Evolutionary conservation across 2,329 filamentous ascomycete genomes (phyloP), one percentile per base, ranked within the genome.

Genomic region (Exophiala spinifera): DNA sequence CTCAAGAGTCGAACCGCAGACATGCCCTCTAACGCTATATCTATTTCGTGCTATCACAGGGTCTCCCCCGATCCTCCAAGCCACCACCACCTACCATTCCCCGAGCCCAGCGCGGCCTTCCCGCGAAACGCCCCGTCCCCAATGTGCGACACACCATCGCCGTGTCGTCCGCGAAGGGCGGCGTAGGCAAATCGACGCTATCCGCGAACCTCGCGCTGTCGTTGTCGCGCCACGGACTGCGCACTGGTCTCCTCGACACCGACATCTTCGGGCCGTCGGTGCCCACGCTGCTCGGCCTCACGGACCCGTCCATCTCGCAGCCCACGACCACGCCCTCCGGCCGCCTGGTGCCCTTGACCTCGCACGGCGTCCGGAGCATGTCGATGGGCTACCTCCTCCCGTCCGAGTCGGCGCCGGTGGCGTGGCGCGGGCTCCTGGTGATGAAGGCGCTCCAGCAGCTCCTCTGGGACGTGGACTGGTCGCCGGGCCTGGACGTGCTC

Each of bases 181-280:
- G 94, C n/a, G 94, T 99, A 0, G 94, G 94, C 1, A 99, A 99
- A 70, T 96, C 90, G 63, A 99, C 94, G 6, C 85, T 97, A 42
- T 86, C 92, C 55, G 87, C 78, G 28, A 99, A 99, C 65, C 78
- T 99, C 20, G 89, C 94, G 0, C 79, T 99, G 0, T 84, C 91
- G 4, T 89, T 96, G 67, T 91, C 92, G 2, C 84, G 88, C 39
- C 83, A 84, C 53, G 92, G 92, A 14, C 83, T 91, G 60, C 83
- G 89, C 51, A 83, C 88, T 2, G 94, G 94, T 2, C 91, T 99
- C 56, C 79, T 99, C 15, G 94, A 99, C 69, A 91, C 91, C 0
- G 94, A 99, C 69, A 95, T 99, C 66, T 99, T 97, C 69, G 94
- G 94, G 0, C 94, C 94, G 0, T 96, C 90, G 0, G 89, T 99